A percentile compares a stretch with the other conserved stretches of the same genome.
Conservation (phyloP, 1,284 basidiomycete genomes). For the Cryptococcus sp. region DNA sequence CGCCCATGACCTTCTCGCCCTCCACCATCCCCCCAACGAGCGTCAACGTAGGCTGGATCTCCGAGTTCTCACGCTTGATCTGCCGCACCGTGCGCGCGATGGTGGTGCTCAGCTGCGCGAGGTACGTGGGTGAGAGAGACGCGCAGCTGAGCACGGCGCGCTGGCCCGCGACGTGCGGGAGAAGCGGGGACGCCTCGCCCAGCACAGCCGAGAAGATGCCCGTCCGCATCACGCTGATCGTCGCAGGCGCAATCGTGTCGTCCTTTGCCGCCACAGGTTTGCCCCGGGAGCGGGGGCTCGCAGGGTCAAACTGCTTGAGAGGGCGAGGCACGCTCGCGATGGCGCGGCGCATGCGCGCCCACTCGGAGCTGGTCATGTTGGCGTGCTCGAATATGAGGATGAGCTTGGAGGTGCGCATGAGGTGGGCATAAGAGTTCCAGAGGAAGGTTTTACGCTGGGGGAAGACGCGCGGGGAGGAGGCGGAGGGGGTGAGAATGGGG, state of each 20-base stretch:
- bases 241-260: constrained; percentile 17
- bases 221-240: constrained; percentile 45
- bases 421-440: constrained; percentile 45
- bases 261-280: not conserved
- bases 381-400: constrained; percentile 51
- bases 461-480: constrained; percentile 29
- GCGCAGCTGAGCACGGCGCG: constrained; percentile 46
- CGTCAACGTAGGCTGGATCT: constrained; percentile 39
- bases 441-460: constrained; percentile 49
- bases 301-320: constrained; percentile 5
- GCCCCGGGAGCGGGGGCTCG: constrained; percentile 3
- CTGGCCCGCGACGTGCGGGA: constrained; percentile 29
- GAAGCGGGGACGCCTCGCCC: constrained; percentile 6
- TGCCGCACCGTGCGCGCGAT: constrained; percentile 34
- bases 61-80: constrained; percentile 24
- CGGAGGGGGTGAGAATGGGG: constrained; percentile 4
- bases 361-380: constrained; percentile 47
- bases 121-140: constrained; percentile 47
- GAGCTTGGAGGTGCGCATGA: constrained; percentile 42
- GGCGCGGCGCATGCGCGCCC: constrained; percentile 36
- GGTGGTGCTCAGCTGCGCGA: constrained; percentile 40
- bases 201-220: constrained; percentile 41
- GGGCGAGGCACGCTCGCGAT: constrained; percentile 38
- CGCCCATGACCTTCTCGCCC: constrained; percentile 27
- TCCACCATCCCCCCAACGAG: constrained; percentile 50